Evolutionary conservation across 2,329 filamentous ascomycete species (phyloP).

Genomic region (Alternaria gaisen): DNA sequence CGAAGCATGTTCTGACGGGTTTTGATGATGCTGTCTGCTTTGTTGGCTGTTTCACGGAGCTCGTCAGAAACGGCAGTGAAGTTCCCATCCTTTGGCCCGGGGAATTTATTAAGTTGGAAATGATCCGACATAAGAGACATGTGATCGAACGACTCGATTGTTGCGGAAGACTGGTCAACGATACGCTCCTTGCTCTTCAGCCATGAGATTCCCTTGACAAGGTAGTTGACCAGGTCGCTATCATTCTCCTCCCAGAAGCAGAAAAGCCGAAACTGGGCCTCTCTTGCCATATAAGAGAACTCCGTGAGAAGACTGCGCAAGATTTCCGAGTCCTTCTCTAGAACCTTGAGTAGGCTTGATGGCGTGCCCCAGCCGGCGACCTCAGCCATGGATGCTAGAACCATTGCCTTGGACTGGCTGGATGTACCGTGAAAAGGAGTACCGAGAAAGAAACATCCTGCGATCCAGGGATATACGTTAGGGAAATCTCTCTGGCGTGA

Average conservation of each 20-base stretch:
- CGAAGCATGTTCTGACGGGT: constrained; percentile 30
- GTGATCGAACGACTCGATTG: constrained; percentile 32
- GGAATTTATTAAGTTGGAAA: constrained; percentile 44
- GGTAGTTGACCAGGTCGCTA: constrained; percentile 25
- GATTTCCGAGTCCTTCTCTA: constrained; percentile 30
- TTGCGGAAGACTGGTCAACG: constrained; percentile 40
- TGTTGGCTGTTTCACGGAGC: constrained; percentile 29
- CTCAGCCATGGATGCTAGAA: constrained; percentile 31
- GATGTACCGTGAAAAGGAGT: constrained; percentile 32
- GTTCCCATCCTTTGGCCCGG: constrained; percentile 36
- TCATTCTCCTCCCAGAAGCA: constrained; percentile 35
- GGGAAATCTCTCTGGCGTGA: constrained; percentile 27
- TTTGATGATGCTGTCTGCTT: constrained; percentile 34
- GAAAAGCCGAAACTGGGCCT: constrained; percentile 31
- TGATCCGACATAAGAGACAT: constrained; percentile 39
- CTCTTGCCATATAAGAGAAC: constrained; percentile 25
- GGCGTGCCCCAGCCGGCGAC: constrained; percentile 26
- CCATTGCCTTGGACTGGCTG: constrained; percentile 27
- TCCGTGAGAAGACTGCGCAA: constrained; percentile 25
- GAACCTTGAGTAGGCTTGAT: constrained; percentile 25
- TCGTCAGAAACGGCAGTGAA: constrained; percentile 38
- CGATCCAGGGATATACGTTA: constrained; percentile 32
- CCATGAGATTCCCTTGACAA: constrained; percentile 22
- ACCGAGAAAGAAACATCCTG: constrained; percentile 33
- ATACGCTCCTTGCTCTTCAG: constrained; percentile 34